Base-by-base conservation (phyloP, 2,329 filamentous ascomycete species). In the Sarocladium kiliense region DNA sequence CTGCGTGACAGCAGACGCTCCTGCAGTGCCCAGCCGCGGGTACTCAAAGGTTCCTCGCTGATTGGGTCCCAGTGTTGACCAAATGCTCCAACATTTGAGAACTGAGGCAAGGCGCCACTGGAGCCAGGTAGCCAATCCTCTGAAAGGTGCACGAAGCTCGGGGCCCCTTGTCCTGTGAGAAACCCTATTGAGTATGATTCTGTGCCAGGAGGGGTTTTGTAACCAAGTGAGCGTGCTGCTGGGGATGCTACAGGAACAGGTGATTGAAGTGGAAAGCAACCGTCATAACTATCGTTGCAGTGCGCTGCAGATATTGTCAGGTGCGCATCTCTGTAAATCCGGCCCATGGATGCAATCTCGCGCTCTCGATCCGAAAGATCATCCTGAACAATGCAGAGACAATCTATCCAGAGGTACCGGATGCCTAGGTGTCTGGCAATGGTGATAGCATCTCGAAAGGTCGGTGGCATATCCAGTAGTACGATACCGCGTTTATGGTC, bases 351-450 rank as follows among this genome's bases (percentile, higher is more conserved):
- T 7, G 30, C 53, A 9, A 23, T 19, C 21, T 44, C 36, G 12
- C 14, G 3, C 9, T 45, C 11, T 21, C 19, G 10, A n/a, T 45
- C 42, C 42, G 21, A 3, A 11, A 10, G 12, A 45, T 53, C 32
- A 39, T 53, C 50, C 16, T 53, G 50, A 3, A 53, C 16, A 16
- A 53, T 53, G 30, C 50, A 53, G 11, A 53, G 30, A 18, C 26
- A 36, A 18, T 64, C 61, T 3, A 62, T 39, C 2, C 64, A 61
- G 58, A 62, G 42, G 25, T 55, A 49, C 78, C 26, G 75, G 77
- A 60, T 70, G 77, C 32, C 75, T 74, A 5, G 68, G 63, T 2
- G 63, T 47, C 3, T 60, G 12, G 50, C 25, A 23, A 53, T 25
- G 2, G 50, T 53, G 6, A 53, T 30, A 19, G 50, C 50, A 21